Evolutionary conservation across 1,284 basidiomycete genomes (phyloP).

Genomic region (Cutaneotrichosporon cavernicola): DNA sequence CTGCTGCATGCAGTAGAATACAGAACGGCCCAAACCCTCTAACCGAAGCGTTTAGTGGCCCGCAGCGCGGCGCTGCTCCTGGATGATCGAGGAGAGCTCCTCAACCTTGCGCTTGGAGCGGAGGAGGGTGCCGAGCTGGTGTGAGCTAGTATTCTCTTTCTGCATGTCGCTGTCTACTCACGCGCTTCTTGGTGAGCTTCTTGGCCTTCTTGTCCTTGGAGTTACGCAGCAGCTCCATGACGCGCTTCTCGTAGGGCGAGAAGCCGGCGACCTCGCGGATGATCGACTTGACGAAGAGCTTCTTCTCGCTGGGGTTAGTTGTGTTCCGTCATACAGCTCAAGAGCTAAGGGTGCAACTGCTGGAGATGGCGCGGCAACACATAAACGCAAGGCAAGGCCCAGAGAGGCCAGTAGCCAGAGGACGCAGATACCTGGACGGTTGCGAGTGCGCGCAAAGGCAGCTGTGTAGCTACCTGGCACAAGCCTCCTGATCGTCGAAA

Average conservation of each 20-base stretch:
- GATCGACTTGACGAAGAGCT: slow-evolving; percentile 85
- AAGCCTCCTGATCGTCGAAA: too few relatives aligned
- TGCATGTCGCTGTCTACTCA: slow-evolving; percentile 54
- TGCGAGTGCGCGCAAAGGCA: too few relatives aligned
- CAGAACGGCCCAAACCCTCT: slow-evolving; percentile 16
- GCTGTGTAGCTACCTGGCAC: too few relatives aligned
- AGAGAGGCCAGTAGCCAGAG: too few relatives aligned
- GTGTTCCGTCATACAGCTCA: neutral
- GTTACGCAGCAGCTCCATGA: slow-evolving; percentile 98
- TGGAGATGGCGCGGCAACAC: neutral
- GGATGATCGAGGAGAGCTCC: slow-evolving; percentile 85
- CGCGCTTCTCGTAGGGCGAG: slow-evolving; percentile 96
- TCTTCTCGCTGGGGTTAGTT: slow-evolving; percentile 59
- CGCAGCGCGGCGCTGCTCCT: slow-evolving; percentile 58
- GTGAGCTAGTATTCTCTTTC: neutral
- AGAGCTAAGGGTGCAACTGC: neutral
- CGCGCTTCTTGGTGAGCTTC: slow-evolving; percentile 97
- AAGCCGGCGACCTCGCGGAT: slow-evolving; percentile 96
- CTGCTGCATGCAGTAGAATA: slow-evolving; percentile 23
- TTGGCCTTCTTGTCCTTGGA: slow-evolving; percentile 99
- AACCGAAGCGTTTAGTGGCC: slow-evolving; percentile 47
- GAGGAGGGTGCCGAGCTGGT: slow-evolving; percentile 86
- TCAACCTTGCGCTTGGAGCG: slow-evolving; percentile 97
- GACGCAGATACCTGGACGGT: too few relatives aligned
- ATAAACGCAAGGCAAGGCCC: neutral